Percentiles rank a stretch among this genome's conserved stretches.
Conservation (phyloP, 768 basidiomycete species). For the Suillus lakei region DNA sequence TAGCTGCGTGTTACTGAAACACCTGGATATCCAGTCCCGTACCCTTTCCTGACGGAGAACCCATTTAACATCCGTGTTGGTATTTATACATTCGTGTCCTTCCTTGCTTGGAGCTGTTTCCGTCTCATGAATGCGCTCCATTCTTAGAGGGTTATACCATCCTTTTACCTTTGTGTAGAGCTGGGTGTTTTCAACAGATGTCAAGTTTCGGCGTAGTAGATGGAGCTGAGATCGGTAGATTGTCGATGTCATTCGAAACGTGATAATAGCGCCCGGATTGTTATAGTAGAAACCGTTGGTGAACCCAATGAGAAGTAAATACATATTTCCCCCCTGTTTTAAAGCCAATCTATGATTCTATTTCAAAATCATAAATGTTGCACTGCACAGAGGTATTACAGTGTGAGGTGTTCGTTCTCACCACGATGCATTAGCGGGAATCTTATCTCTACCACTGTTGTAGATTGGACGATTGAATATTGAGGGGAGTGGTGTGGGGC, state of each 20-base stretch:
- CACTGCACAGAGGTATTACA: not conserved
- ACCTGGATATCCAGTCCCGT: conserved; percentile 59
- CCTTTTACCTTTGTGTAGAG: not conserved
- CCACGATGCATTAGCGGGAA: too few species aligned
- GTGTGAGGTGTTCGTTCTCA: not conserved
- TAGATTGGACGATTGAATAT: too few species aligned
- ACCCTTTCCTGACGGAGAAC: conserved; percentile 78
- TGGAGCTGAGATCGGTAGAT: not conserved
- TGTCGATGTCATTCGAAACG: not conserved
- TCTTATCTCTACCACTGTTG: too few species aligned
- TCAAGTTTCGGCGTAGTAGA: not conserved
- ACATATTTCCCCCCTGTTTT: not conserved
- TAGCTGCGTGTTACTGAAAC: conserved; percentile 10
- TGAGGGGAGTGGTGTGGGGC: too few species aligned
- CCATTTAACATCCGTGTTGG: conserved; percentile 51
- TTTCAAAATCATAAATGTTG: too few species aligned
- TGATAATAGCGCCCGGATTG: not conserved
- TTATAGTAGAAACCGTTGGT: not conserved
- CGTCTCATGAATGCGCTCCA: conserved; percentile 64
- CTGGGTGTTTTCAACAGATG: not conserved
- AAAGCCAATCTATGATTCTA: too few species aligned
- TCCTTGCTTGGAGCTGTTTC: conserved; percentile 61
- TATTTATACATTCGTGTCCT: conserved; percentile 61
- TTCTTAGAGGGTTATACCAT: conserved; percentile 18
- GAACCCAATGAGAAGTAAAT: not conserved